phyloP scores from a whole-genome alignment of 352 stramenopile species.

The Phytophthora litchii region DNA sequence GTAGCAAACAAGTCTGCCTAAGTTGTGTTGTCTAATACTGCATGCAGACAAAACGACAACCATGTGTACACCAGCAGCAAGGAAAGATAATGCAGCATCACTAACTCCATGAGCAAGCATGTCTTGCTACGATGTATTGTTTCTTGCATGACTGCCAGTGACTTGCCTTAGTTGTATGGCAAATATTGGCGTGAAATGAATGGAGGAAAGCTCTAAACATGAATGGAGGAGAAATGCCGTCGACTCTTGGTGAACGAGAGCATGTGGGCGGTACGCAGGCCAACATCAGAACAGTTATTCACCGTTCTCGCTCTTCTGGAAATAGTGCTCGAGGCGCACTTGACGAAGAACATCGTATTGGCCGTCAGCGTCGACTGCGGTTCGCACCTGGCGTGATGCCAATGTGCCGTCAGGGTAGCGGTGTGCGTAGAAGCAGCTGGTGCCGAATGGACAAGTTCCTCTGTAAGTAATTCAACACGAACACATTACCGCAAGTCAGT shows the following conservation, averaged over 20 bases:
- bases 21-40: constrained; percentile 5
- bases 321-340: constrained; percentile 73
- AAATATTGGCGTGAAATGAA: not conserved
- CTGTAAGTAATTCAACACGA: constrained; percentile 37
- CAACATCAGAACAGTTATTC: constrained; percentile 13
- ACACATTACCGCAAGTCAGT: constrained; percentile 14
- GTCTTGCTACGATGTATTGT: constrained; percentile 18
- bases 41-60: not conserved
- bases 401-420: constrained; percentile 69
- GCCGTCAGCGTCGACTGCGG: constrained; percentile 69
- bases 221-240: constrained; percentile 5
- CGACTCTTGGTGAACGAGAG: not conserved
- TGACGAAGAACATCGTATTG: constrained; percentile 81
- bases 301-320: constrained; percentile 38
- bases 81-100: constrained; percentile 13
- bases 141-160: constrained; percentile 5
- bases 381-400: constrained; percentile 68
- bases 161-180: not conserved
- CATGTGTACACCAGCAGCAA: too few relatives aligned
- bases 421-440: constrained; percentile 89
- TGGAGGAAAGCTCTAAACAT: constrained; percentile 36
- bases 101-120: constrained; percentile 17
- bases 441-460: constrained; percentile 84
- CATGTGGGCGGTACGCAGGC: not conserved
- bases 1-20: constrained; percentile 37